Base-by-base conservation (phyloP, 768 basidiomycete genomes). In the Boletus bicolor region DNA sequence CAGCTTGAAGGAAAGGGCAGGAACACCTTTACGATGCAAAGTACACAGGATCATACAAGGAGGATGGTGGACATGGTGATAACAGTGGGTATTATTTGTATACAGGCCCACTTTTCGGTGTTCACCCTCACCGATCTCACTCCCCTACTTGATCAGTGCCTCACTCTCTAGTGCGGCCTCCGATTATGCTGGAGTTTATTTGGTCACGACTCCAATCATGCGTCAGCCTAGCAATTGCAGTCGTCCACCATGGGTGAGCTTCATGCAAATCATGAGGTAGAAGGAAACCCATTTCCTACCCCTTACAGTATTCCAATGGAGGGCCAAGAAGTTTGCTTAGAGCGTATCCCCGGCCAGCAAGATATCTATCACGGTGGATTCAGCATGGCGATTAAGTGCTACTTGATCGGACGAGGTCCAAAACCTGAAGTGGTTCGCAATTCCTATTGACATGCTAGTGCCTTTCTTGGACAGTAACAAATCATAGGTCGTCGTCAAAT, bases 341-440 rank as follows among this genome's bases (percentile, higher is more conserved):
- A 61, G 17, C 41, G 43, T n/a, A 53, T 62, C 24, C 60, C 60
- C 21, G 60, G 51, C 1, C 19, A 41, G 41, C 51, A 9, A 30
- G 47, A 57, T 15, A 17, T 62, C 9, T 61, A 36, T 19, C 38
- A 53, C 4, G 60, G 60, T 1, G 60, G 55, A 12, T 62, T 62
- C 51, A 54, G 48, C n/a, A 0, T 51, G 17, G 41, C 46, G 24
- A 21, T 39, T 37, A 57, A 54, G 42, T 57, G 49, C 8, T 21
- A 48, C 15, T 5, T 61, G 28, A 24, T 61, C 21, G 44, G 55
- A 30, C 50, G 44, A 1, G 37, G 44, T 24, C 21, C 34, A 34
- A 41, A 48, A 11, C 60, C 55, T 10, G 53, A 62, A 53, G 55
- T 57, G 55, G 60, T 62, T 21, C 44, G 58, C 11, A 34, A 21